These are phyloP conservation scores for Neocallimastix lanati DNA, from an alignment of 192 early-diverging fungal genomes.

Conservation along the genomic window DNA sequence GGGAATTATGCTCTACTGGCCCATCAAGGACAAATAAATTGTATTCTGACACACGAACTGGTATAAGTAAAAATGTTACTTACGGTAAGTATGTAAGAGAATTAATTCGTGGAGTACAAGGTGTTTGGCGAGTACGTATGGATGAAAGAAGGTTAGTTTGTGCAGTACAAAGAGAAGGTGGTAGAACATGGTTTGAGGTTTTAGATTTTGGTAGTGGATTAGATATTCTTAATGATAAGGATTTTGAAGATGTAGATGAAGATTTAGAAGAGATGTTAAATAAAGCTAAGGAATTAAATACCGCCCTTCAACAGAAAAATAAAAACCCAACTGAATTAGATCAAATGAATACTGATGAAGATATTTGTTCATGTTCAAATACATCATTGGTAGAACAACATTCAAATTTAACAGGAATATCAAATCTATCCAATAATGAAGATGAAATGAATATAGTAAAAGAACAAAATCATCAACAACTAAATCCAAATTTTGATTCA, in stretches of 20 bases:
- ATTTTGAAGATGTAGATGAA: slow-evolving; percentile 14
- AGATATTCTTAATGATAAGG: slow-evolving; percentile 23
- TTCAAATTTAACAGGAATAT: background rate
- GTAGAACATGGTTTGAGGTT: slow-evolving; percentile 58
- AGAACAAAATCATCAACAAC: background rate
- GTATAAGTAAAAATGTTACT: background rate
- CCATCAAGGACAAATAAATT: background rate
- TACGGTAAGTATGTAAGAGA: slow-evolving; percentile 64
- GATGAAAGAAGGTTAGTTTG: slow-evolving; percentile 58
- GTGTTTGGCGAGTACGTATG: slow-evolving; percentile 92
- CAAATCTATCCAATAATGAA: background rate
- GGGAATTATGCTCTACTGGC: slow-evolving; percentile 53
- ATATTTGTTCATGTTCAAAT: background rate
- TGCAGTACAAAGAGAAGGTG: slow-evolving; percentile 11
- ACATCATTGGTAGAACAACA: background rate
- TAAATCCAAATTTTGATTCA: background rate
- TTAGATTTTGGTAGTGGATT: slow-evolving; percentile 57
- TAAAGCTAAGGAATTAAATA: background rate
- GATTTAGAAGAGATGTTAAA: background rate
- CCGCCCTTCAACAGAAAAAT: background rate
- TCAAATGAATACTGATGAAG: background rate
- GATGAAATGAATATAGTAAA: background rate
- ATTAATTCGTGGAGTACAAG: slow-evolving; percentile 47
- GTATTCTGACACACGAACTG: background rate
- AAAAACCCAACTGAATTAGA: background rate